Percentiles rank a stretch among this genome's conserved stretches.
phyloP scores from a whole-genome alignment of 129 eudicot species.

The Flaveria robusta region DNA sequence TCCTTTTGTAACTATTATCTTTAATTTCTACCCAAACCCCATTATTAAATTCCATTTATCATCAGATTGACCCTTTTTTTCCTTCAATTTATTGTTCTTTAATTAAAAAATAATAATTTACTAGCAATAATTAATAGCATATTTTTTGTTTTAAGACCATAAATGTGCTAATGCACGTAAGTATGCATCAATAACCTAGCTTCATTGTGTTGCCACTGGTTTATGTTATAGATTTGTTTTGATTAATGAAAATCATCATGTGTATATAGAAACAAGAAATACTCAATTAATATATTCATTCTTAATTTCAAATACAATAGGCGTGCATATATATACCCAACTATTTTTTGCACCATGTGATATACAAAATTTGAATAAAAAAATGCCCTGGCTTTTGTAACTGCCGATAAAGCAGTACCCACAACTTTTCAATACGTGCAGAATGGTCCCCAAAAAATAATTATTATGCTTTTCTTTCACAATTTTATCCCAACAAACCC shows the following conservation, averaged over 20 bases:
- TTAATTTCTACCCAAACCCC: slow-evolving; percentile 19
- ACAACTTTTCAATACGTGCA: slow-evolving; percentile 48
- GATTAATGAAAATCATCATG: neutral
- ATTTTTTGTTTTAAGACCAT: neutral
- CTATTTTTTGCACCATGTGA: slow-evolving; percentile 40
- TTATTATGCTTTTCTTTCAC: slow-evolving; percentile 35
- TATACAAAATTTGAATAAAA: slow-evolving; percentile 32
- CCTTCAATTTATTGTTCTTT: slow-evolving; percentile 11
- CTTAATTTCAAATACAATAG: slow-evolving; percentile 34
- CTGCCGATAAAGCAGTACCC: slow-evolving; percentile 63
- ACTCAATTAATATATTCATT: slow-evolving; percentile 2
- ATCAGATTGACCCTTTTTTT: neutral
- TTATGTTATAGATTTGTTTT: neutral
- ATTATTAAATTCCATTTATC: neutral
- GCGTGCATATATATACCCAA: slow-evolving; percentile 29
- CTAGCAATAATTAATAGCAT: slow-evolving; percentile 7
- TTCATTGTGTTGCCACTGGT: no score
- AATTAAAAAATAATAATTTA: neutral
- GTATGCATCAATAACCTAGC: no score
- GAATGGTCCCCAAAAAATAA: slow-evolving; percentile 49
- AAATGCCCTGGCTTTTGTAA: slow-evolving; percentile 48
- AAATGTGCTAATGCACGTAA: no score
- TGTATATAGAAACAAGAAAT: slow-evolving; percentile 6
- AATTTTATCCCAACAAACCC: slow-evolving; percentile 42
- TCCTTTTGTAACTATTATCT: slow-evolving; percentile 32